Base-by-base conservation (phyloP, 1,139 yeast genomes). In the Ogataea hybrid region DNA sequence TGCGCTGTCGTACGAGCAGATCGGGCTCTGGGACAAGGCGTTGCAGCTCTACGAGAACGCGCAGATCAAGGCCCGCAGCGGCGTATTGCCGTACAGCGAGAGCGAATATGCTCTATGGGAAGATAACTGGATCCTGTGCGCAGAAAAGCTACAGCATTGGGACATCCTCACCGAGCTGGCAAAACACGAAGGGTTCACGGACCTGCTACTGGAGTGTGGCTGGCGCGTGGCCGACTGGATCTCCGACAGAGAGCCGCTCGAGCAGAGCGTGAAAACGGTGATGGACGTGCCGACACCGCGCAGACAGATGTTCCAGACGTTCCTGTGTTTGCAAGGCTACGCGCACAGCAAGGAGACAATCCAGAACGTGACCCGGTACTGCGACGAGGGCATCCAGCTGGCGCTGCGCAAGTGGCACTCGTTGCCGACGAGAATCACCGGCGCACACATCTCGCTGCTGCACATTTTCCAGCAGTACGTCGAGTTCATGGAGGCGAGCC, bases 211-310 rank as follows among this genome's bases (percentile, higher is more conserved):
- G 21, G 99, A 94, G 64, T 94, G 99, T 72, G 98, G 97, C 34
- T 94, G 99, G 99, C 75, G 98, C 60, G 96, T 92, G 37, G 97
- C 98, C 7, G 97, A 94, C 58, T 94, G 99, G 99, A 84, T 84
- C 48, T 83, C 95, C 15, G 98, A 94, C 56, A 76, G 94, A 51
- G 98, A 90, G 49, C 92, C 97, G 0, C 70, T 94, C 36, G 97
- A 90, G 58, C 96, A 88, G 60, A 85, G 96, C 0, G 95, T 92
- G 25, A 87, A 89, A 62, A 86, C 94, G 39, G 96, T 92, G 2
- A 89, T 92, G 96, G 99, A 94, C 65, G 97, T 89, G 23, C 98
- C 98, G 9, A 92, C 98, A 0, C 97, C 98, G 3, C 75, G 99
- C 54, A 77, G 98, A 51, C 97, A 90, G 65, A 82, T 90, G 38